Evolutionary conservation across 1,284 basidiomycete species (phyloP), one percentile per base, ranked within the genome.

Genomic region (Sporisorium sorghi): DNA sequence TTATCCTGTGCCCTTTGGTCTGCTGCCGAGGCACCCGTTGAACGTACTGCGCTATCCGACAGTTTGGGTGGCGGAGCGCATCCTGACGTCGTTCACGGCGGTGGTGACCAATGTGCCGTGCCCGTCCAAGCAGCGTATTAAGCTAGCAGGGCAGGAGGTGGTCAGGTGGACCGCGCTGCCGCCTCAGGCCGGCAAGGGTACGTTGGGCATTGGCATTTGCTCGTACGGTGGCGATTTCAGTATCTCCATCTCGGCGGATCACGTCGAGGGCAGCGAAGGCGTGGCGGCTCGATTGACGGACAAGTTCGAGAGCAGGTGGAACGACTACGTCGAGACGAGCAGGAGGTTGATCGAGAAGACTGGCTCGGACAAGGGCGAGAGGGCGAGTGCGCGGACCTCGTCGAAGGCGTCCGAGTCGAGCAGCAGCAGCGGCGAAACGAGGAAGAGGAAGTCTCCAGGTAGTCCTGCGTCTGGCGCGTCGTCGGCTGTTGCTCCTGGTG

Each of bases 81-180:
- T 63, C 23, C 40, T 80, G n/a, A 63, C 69, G 9, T 71, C 42
- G 4, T 71, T 78, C 33, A 74, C 72, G 1, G 81, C 80, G 10
- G 78, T 84, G 5, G 62, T 83, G 17, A 84, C 82, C 23, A 84
- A 84, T 44, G 82, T 84, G 12, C 82, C 82, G 15, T 82, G 82
- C 19, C 79, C 79, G 1, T 61, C 69, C 17, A 70, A 68, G 42
- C 64, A 76, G 51, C 62, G 73, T 11, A 73, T 80, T 52, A 17
- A 58, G 32, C 53, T 82, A 8, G 80, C 73, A 0, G 80, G 71
- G 4, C 42, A 64, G 28, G 55, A 74, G 30, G 76, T 81, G 24
- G 66, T 71, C 2, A 21, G 63, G 9, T 79, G 77, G 77, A 74
- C 64, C 10, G 81, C 78, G 0, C 44, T 77, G 12, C 82, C 82